Evolutionary conservation across 495 filamentous ascomycete genomes (phyloP).

Genomic region (Beverwykella pulmonaria): DNA sequence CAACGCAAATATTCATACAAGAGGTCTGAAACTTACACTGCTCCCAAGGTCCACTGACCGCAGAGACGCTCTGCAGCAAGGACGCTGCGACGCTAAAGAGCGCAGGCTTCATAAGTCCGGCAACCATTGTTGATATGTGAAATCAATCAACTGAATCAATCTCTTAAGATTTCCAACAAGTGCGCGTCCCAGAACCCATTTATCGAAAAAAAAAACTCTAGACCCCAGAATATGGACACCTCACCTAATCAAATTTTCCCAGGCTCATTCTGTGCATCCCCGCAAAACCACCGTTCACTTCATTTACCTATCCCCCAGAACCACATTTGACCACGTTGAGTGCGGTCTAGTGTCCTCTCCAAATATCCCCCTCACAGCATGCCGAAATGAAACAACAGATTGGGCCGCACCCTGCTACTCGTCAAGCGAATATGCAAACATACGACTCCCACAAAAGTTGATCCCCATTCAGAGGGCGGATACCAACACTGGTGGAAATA

Average conservation of each 20-base stretch:
- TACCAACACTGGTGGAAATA: background rate
- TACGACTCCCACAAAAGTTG: background rate
- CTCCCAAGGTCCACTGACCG: slow-evolving; percentile 3
- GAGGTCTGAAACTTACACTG: slow-evolving; percentile 2
- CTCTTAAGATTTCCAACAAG: background rate
- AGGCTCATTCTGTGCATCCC: slow-evolving; percentile 3
- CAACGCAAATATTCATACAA: background rate
- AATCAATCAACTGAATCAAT: background rate
- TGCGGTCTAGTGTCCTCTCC: background rate
- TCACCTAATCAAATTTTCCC: background rate
- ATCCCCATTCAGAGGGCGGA: background rate
- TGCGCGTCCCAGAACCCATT: background rate
- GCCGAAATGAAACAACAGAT: background rate
- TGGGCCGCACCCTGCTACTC: background rate
- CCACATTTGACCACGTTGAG: background rate
- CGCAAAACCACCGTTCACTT: background rate
- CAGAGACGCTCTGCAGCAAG: slow-evolving; percentile 2
- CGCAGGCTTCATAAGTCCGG: background rate
- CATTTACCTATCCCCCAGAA: background rate
- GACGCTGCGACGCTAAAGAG: slow-evolving; percentile 4
- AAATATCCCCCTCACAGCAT: background rate
- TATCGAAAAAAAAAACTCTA: too few relatives aligned
- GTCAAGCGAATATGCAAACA: background rate
- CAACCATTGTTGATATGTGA: background rate
- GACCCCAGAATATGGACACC: too few relatives aligned